Base-by-base conservation (phyloP, 2,329 filamentous ascomycete species). In the Phoma sp. region DNA sequence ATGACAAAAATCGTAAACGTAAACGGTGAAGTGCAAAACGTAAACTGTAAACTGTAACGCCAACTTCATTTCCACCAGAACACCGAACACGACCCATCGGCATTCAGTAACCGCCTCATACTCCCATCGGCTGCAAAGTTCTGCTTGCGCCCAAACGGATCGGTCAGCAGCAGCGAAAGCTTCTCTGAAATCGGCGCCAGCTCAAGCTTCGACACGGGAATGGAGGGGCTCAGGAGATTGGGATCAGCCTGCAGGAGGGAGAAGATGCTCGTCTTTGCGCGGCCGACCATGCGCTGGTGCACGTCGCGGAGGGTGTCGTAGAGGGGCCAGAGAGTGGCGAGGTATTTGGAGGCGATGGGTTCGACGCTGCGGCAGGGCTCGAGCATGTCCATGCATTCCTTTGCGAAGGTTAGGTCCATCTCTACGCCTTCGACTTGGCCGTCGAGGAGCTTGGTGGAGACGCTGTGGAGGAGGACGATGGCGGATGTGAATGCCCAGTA, bases 401-500 rank as follows among this genome's bases (percentile, higher is more conserved):
- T 72, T 14, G 70, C 68, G 30, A 68, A 74, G 1, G 43, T 42
- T 11, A 76, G 67, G 45, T 76, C 72, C 43, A 57, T 55, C 3
- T 74, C 70, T 1, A 72, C 67, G 7, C 62, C 62, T 1, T 71
- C 63, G n/a, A 52, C 18, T 11, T 65, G 57, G 10, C 68, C 66
- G 20, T 74, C 72, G 26, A 75, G 56, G 17, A 76, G 66, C 45
- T 72, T 74, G 6, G 62, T 71, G 2, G 69, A 69, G 12, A 66
- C 66, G 47, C 64, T 69, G 61, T 71, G 72, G 15, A 76, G 67
- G 10, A 75, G 66, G 9, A 74, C 67, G 12, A 73, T 66, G 36
- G 62, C 62, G 7, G 73, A 67, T 3, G 69, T 70, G 34, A 75
- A 76, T 1, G 72, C 56, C 71, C 72, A 76, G 43, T 75, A 75